Evolutionary conservation across 1,284 basidiomycete genomes (phyloP), one percentile per base, ranked within the genome.

Genomic region (Earliella scabrosa): DNA sequence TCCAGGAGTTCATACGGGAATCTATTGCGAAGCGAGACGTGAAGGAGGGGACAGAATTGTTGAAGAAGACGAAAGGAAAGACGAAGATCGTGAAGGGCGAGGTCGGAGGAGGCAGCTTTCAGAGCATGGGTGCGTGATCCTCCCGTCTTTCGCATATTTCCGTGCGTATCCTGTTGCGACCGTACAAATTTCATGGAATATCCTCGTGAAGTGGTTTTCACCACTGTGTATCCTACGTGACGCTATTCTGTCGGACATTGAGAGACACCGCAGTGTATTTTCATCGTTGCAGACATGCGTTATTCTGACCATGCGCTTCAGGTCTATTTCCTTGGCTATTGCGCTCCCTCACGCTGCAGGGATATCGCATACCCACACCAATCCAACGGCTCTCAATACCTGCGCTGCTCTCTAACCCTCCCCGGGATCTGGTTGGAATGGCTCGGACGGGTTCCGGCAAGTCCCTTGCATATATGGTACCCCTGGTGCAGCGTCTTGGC

Each of bases 401-500:
- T 0, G 79, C 88, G 27, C 84, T 98, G 40, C 83, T 99, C 31
- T 75, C 89, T 4, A 85, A 83, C 46, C 96, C 97, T 38, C 93
- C 96, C 2, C 81, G 93, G 48, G 97, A 99, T 75, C 87, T 99
- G 9, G 93, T 99, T 18, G 97, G 95, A 50, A 99, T 99, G 97
- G 97, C 97, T 21, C 83, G 97, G 18, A 99, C 97, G 1, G 97
- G 97, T 54, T 98, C 96, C 0, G 97, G 97, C 59, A 99, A 99
- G 76, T 98, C 97, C 13, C 83, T 99, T 26, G 97, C 97, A 34
- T 99, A 97, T 73, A 86, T 99, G 78, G 81, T 99, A 20, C 97
- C 97, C 43, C 82, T 99, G 13, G 80, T 98, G 0, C 93, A 97
- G 60, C 83, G 92, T 24, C 83, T 99, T 10, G 87, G 91, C 23